Conservation (phyloP, 306 rosid genomes). For the Pyrus betulifolia region DNA sequence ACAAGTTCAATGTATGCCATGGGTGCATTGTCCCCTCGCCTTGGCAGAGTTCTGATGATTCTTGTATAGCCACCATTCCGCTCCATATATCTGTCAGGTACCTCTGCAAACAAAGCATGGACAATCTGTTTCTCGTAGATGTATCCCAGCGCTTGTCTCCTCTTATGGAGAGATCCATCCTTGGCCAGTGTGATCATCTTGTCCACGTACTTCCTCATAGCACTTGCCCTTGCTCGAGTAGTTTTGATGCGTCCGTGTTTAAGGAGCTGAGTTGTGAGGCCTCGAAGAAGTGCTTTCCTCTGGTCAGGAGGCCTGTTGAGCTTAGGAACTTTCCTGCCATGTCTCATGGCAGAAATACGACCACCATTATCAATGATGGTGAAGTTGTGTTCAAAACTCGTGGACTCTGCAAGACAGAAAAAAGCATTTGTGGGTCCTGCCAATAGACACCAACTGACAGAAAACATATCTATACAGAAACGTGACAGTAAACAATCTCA, state of each 20-base stretch:
- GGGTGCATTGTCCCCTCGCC: conserved; percentile 97
- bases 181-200: conserved; percentile 94
- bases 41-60: conserved; percentile 71
- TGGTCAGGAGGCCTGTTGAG: conserved; percentile 97
- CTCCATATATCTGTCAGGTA: conserved; percentile 76
- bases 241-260: conserved; percentile 91
- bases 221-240: conserved; percentile 93
- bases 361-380: conserved; percentile 56
- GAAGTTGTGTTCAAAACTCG: conserved; percentile 38
- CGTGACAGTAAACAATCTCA: not conserved
- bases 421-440: not conserved
- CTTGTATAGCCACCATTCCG: conserved; percentile 93
- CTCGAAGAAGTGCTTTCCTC: conserved; percentile 75
- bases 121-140: conserved; percentile 93
- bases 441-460: not conserved
- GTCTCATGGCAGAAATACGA: conserved; percentile 83
- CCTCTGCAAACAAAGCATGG: conserved; percentile 93
- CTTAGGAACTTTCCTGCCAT: conserved; percentile 80
- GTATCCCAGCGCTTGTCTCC: conserved; percentile 95
- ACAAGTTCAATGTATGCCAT: conserved; percentile 97
- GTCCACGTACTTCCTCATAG: conserved; percentile 84
- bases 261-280: conserved; percentile 92
- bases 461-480: not conserved
- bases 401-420: conserved; percentile 36
- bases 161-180: conserved; percentile 88